A percentile compares a stretch with the other conserved stretches of the same genome.
Evolutionary conservation across 371 early-diverging fungal species (phyloP).

Genomic region (Choanephora cucurbitarum): DNA sequence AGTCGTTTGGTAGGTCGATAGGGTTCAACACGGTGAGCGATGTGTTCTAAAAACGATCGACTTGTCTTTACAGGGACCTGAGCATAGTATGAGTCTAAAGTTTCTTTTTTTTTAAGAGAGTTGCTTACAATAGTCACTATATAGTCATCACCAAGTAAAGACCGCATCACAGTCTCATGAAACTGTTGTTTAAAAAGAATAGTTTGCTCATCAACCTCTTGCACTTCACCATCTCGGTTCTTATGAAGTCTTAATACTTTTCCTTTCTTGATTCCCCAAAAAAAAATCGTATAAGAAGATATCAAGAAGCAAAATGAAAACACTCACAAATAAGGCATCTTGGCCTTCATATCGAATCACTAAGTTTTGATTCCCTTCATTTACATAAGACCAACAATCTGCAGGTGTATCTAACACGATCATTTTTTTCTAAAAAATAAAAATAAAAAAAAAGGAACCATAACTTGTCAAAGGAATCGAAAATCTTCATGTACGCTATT

Average conservation of each 20-base stretch:
- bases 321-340: conserved; percentile 29
- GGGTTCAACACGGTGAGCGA: conserved; percentile 23
- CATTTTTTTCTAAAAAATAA: background rate
- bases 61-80: conserved; percentile 30
- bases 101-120: too few species aligned
- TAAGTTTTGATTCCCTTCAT: conserved; percentile 55
- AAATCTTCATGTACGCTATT: too few species aligned
- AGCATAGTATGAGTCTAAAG: too few species aligned
- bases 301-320: background rate
- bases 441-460: conserved; percentile 10
- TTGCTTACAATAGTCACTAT: conserved; percentile 32
- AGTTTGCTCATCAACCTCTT: background rate
- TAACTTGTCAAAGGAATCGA: conserved; percentile 9
- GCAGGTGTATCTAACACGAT: conserved; percentile 4
- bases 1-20: conserved; percentile 21
- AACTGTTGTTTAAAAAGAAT: conserved; percentile 24
- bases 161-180: conserved; percentile 26
- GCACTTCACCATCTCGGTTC: conserved; percentile 6
- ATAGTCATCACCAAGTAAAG: conserved; percentile 45
- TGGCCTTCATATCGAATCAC: conserved; percentile 40
- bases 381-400: conserved; percentile 42
- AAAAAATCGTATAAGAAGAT: background rate
- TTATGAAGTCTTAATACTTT: conserved; percentile 43
- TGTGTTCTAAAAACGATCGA: conserved; percentile 21
- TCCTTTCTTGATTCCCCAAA: too few species aligned